Percentiles rank a stretch among this genome's conserved stretches.
These are phyloP conservation scores for Plasmodium gaboni DNA, from an alignment of 169 alveolate species.

Conservation along the genomic window DNA sequence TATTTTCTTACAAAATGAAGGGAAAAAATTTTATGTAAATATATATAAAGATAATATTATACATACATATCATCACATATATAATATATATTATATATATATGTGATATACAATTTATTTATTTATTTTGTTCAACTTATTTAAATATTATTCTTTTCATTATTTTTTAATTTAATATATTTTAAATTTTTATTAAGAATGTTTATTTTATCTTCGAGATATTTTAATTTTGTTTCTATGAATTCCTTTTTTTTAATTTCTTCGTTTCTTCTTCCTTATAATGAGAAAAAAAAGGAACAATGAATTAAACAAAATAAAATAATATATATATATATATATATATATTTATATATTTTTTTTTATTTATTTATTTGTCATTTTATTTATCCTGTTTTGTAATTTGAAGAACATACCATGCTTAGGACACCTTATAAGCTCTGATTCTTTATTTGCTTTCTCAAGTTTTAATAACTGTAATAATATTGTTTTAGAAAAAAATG, in stretches of 20 bases:
- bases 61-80: too few species aligned
- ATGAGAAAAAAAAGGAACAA: background rate
- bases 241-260: slow-evolving; percentile 59
- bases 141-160: too few species aligned
- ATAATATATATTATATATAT: too few species aligned
- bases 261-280: slow-evolving; percentile 45
- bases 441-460: slow-evolving; percentile 28
- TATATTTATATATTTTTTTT: too few species aligned
- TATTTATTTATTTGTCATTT: background rate
- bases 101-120: too few species aligned
- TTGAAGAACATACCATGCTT: slow-evolving; percentile 15
- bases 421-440: slow-evolving; percentile 53
- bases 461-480: slow-evolving; percentile 30
- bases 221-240: slow-evolving; percentile 20
- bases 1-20: too few species aligned
- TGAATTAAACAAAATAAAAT: background rate
- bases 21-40: too few species aligned
- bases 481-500: too few species aligned
- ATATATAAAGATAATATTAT: too few species aligned
- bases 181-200: slow-evolving; percentile 38
- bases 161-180: slow-evolving; percentile 7
- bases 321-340: background rate
- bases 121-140: too few species aligned
- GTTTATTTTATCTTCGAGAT: slow-evolving; percentile 62
- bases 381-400: background rate